phyloP scores from a whole-genome alignment of 768 basidiomycete genomes.

The Lyophyllum shimeji region DNA sequence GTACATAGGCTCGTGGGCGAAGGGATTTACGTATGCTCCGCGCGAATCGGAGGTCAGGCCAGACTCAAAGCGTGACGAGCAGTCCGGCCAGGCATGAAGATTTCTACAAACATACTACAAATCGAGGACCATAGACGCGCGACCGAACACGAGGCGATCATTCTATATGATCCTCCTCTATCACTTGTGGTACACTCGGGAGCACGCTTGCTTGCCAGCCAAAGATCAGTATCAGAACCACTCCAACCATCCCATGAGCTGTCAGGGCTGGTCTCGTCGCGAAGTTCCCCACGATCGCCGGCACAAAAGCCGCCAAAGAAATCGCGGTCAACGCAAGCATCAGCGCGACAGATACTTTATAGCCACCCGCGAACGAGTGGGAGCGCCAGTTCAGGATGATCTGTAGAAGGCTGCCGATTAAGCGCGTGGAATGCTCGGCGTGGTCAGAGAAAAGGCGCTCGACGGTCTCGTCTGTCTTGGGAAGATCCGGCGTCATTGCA shows the following conservation, averaged over 20 bases:
- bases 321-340: neutral
- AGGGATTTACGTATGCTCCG: too few relatives aligned
- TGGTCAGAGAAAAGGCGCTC: neutral
- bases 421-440: neutral
- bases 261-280: neutral
- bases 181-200: neutral
- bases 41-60: too few relatives aligned
- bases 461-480: neutral
- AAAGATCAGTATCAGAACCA: neutral
- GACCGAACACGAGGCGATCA: neutral
- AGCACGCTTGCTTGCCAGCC: constrained; percentile 10
- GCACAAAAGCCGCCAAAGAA: constrained; percentile 1
- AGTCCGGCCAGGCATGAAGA: too few relatives aligned
- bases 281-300: constrained; percentile 4
- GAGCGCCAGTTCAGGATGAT: constrained; percentile 22
- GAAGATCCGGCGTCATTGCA: neutral
- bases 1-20: too few relatives aligned
- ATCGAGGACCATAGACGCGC: too few relatives aligned
- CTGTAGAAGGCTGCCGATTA: constrained; percentile 19
- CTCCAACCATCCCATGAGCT: neutral
- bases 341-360: constrained; percentile 10
- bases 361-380: constrained; percentile 21
- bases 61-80: too few relatives aligned
- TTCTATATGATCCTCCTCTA: constrained; percentile 11
- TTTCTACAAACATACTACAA: too few relatives aligned